Conservation (phyloP, 2,329 filamentous ascomycete species). For the Didymella glomerata region DNA sequence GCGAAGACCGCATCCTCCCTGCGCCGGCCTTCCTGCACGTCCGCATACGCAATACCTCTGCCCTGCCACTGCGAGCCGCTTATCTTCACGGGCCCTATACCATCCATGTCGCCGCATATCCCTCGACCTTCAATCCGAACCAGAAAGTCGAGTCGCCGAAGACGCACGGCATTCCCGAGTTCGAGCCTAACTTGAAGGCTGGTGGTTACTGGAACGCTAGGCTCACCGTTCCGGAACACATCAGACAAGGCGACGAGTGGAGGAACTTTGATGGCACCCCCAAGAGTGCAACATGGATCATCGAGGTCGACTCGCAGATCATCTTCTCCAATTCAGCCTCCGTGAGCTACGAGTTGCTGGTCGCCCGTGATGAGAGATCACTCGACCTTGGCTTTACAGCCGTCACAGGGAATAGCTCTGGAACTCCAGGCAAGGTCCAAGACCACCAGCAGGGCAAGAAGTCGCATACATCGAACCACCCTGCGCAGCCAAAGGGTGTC, state of each 20-base stretch:
- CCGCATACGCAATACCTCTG: constrained; percentile 89
- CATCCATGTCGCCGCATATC: constrained; percentile 85
- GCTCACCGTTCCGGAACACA: constrained; percentile 79
- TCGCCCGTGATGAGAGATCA: constrained; percentile 86
- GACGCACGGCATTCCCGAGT: constrained; percentile 82
- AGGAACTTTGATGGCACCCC: constrained; percentile 44
- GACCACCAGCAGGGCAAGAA: constrained; percentile 74
- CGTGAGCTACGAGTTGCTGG: constrained; percentile 85
- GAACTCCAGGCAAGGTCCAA: constrained; percentile 69
- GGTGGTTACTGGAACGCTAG: constrained; percentile 85
- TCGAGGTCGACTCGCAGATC: constrained; percentile 91
- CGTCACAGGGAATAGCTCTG: constrained; percentile 62
- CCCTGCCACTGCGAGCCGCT: constrained; percentile 88
- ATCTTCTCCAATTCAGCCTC: constrained; percentile 90
- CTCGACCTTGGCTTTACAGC: constrained; percentile 71
- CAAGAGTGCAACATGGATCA: constrained; percentile 79
- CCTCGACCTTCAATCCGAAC: constrained; percentile 83
- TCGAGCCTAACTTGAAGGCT: constrained; percentile 95
- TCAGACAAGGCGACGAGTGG: constrained; percentile 59
- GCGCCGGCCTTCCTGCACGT: constrained; percentile 82
- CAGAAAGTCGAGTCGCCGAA: constrained; percentile 74
- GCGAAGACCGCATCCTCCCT: constrained; percentile 86
- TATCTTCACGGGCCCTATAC: constrained; percentile 97
- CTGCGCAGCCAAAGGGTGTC: constrained; percentile 74
- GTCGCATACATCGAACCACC: constrained; percentile 62